Conservation (phyloP, 2,329 filamentous ascomycete species). For the Apiospora hydei region DNA sequence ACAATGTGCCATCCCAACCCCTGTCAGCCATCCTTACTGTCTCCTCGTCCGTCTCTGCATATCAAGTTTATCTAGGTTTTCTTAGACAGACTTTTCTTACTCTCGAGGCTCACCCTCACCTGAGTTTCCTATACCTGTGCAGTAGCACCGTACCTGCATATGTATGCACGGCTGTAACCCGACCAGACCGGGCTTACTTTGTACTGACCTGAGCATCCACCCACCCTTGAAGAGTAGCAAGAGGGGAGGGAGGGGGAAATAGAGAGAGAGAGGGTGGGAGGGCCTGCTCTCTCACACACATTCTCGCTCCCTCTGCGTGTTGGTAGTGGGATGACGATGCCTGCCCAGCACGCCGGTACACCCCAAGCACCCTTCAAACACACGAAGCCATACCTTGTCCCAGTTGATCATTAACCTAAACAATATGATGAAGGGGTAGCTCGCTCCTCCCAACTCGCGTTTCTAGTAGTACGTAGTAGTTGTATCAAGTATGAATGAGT, state of each 20-base stretch:
- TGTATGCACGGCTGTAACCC: slow-evolving; percentile 16
- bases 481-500: neutral
- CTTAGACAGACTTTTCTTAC: neutral
- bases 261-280: neutral
- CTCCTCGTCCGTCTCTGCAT: slow-evolving; percentile 3
- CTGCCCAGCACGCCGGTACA: neutral
- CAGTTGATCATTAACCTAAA: neutral
- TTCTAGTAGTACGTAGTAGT: neutral
- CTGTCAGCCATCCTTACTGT: neutral
- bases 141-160: slow-evolving; percentile 18
- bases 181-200: neutral
- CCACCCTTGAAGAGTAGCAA: neutral
- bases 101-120: neutral
- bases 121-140: slow-evolving; percentile 1
- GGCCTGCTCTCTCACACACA: neutral
- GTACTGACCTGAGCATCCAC: slow-evolving; percentile 4
- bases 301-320: neutral
- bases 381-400: neutral
- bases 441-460: neutral
- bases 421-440: neutral
- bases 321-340: neutral
- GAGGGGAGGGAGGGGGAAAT: neutral
- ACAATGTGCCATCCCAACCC: neutral
- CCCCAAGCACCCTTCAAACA: neutral
- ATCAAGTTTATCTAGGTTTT: neutral